These are phyloP conservation scores for Pyronema domesticum DNA, from an alignment of 495 filamentous ascomycete genomes.

Conservation along the genomic window DNA sequence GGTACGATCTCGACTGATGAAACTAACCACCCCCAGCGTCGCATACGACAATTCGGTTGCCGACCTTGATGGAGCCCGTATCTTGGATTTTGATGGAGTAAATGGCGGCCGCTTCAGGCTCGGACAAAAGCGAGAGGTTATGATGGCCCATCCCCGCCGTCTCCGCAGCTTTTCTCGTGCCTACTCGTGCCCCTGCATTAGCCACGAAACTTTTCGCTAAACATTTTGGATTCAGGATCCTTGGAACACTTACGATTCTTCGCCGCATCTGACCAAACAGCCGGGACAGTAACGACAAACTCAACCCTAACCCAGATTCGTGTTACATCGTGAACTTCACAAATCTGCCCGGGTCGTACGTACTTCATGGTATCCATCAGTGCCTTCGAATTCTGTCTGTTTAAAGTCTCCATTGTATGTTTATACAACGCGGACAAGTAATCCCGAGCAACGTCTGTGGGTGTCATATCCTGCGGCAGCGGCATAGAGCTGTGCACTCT, in stretches of 20 bases:
- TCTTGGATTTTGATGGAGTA: slow-evolving; percentile 38
- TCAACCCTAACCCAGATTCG: slow-evolving; percentile 31
- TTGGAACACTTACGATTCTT: slow-evolving; percentile 35
- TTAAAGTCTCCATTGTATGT: slow-evolving; percentile 54
- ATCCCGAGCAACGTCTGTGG: slow-evolving; percentile 29
- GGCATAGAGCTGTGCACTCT: slow-evolving; percentile 24
- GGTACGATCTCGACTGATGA: too few species aligned
- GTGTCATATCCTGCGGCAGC: slow-evolving; percentile 4
- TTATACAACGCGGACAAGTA: slow-evolving; percentile 49
- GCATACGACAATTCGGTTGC: slow-evolving; percentile 15
- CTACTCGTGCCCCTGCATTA: background rate
- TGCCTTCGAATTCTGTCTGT: slow-evolving; percentile 39
- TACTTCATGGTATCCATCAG: slow-evolving; percentile 40
- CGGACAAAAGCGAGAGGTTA: slow-evolving; percentile 44
- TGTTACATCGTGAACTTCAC: too few species aligned
- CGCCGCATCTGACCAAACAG: slow-evolving; percentile 58
- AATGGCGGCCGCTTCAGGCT: slow-evolving; percentile 56
- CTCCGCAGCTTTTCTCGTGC: slow-evolving; percentile 44
- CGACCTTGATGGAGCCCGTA: background rate
- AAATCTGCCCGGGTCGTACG: too few species aligned
- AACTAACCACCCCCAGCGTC: slow-evolving; percentile 18
- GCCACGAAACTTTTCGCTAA: too few species aligned
- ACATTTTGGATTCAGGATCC: too few species aligned
- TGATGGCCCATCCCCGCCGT: slow-evolving; percentile 41
- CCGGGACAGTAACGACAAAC: slow-evolving; percentile 56